phyloP scores from a whole-genome alignment of 1,284 basidiomycete genomes.

The Sanghuangporus baumii region DNA sequence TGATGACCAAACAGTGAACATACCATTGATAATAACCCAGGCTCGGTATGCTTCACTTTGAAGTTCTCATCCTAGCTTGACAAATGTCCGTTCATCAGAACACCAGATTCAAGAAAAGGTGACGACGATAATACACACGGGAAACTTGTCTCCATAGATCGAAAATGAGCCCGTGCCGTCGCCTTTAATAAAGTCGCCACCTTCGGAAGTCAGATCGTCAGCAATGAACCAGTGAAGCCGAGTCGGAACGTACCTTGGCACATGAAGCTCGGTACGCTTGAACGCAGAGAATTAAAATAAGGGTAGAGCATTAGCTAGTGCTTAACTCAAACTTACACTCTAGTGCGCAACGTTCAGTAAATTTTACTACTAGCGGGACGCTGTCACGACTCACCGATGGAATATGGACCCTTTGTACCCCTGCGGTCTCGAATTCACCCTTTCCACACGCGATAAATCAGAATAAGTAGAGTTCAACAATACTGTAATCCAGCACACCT shows the following conservation, averaged over 20 bases:
- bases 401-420: conserved; percentile 88
- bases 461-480: neutral
- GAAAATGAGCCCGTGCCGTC: conserved; percentile 94
- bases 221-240: neutral
- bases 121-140: conserved; percentile 39
- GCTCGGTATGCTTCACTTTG: conserved; percentile 78
- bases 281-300: neutral
- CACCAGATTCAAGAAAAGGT: neutral
- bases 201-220: conserved; percentile 31
- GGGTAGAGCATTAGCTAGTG: neutral
- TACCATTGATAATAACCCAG: conserved; percentile 85
- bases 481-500: conserved; percentile 41
- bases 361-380: neutral
- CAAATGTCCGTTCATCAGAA: neutral
- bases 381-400: conserved; percentile 62
- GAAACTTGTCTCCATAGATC: conserved; percentile 92
- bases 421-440: conserved; percentile 81
- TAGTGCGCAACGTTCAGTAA: conserved; percentile 27
- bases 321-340: conserved; percentile 56
- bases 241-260: conserved; percentile 59
- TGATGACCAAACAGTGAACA: conserved; percentile 15
- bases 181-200: conserved; percentile 83
- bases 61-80: conserved; percentile 85
- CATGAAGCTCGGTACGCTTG: conserved; percentile 77
- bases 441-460: conserved; percentile 26